A percentile compares a stretch with the other conserved stretches of the same genome.
Evolutionary conservation across 768 basidiomycete species (phyloP).

Genomic region (Leucosporidium scottii): DNA sequence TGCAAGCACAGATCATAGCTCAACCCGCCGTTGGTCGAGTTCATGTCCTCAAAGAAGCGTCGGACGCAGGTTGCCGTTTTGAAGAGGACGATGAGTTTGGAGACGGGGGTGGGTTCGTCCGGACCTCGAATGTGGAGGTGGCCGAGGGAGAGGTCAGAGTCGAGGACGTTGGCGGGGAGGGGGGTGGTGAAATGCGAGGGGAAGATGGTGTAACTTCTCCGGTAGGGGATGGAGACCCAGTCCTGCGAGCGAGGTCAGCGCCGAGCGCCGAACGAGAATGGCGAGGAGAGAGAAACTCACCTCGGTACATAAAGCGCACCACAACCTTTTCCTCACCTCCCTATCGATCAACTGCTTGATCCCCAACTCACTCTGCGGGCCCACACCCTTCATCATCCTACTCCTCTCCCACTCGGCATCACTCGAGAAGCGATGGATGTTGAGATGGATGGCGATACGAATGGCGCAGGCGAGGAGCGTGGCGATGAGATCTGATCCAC

Average conservation of each 20-base stretch:
- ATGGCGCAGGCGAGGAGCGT: conserved; percentile 26
- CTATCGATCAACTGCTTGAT: conserved; percentile 19
- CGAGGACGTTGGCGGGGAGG: conserved; percentile 26
- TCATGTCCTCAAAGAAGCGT: conserved; percentile 27
- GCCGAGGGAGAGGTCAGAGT: conserved; percentile 20
- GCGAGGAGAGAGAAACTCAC: not conserved
- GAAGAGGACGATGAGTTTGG: conserved; percentile 14
- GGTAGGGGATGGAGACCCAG: conserved; percentile 20
- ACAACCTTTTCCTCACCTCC: conserved; percentile 24
- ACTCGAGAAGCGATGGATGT: conserved; percentile 15
- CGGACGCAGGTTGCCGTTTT: conserved; percentile 16
- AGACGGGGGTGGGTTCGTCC: not conserved
- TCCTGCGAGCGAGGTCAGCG: not conserved
- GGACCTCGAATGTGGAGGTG: not conserved
- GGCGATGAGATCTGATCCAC: conserved; percentile 20
- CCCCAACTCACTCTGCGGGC: conserved; percentile 12
- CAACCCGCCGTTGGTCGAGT: not conserved
- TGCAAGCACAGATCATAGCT: conserved; percentile 22
- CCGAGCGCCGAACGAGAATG: not conserved
- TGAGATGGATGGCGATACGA: conserved; percentile 26
- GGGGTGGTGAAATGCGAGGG: conserved; percentile 24
- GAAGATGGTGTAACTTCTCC: conserved; percentile 16
- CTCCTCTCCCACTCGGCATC: conserved; percentile 20
- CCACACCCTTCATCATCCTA: conserved; percentile 11
- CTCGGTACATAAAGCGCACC: conserved; percentile 17